A percentile compares a stretch with the other conserved stretches of the same genome.
Conservation (phyloP, 306 rosid species). For the Medicago truncatula region MtrunA17r5.0-ANR NC_053043.1:4275501-4276000, state of each 20-base stretch:
- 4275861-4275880: conserved; percentile 47
- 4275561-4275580: neutral
- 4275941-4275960: conserved; percentile 47
- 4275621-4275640: too few relatives aligned
- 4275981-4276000: conserved; percentile 60
- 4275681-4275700: neutral
- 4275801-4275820: too few relatives aligned
- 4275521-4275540: too few relatives aligned
- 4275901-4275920: conserved; percentile 52
- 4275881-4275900: conserved; percentile 74
- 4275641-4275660: neutral
- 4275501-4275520: too few relatives aligned
- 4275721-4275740: neutral
- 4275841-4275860: too few relatives aligned
- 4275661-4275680: neutral
- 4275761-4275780: too few relatives aligned
- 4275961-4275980: conserved; percentile 65
- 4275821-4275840: too few relatives aligned
- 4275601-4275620: neutral
- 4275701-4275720: neutral
- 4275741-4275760: too few relatives aligned
- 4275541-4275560: neutral
- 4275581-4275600: neutral
- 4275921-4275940: conserved; percentile 41
- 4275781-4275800: too few relatives aligned